Base-by-base conservation (phyloP, 2,329 filamentous ascomycete species). In the Pezicula radicicola region DNA sequence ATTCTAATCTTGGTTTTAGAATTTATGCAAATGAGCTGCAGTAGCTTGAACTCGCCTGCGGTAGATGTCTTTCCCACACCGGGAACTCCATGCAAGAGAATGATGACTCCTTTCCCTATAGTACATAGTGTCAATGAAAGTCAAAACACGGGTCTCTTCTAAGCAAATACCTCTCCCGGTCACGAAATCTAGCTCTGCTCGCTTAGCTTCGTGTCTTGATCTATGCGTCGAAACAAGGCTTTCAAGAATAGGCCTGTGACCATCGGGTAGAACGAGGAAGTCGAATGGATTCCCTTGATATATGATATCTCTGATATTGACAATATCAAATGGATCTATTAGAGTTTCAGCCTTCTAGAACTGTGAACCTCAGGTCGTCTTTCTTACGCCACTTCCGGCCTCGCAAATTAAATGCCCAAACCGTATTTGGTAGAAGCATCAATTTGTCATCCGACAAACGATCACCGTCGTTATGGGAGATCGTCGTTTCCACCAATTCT, bases 1-100 rank as follows among this genome's bases (percentile, higher is more conserved):
- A 41, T 18, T 41, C 39, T 41, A 16, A 10, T 10, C 10, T 18
- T 41, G 16, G 9, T 10, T 18, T 8, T 36, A 8, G 15, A 36
- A 12, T 41, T 41, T 16, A 41, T 8, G 16, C 8, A 41, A 10
- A 12, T 16, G 16, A 10, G 39, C 10, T 9, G 21, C 46, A 16
- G 39, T 30, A 6, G 45, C 36, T 60, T 55, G 28, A 56, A 63
- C 46, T 53, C 55, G 2, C 54, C 50, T 36, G 58, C 74, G 2
- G 75, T 77, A 44, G 74, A 64, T 2, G 75, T 77, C 67, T 76
- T 77, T 28, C 76, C 76, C 6, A 74, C 73, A 39, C 75, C 75
- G 0, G 75, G 75, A 0, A 69, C 71, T 5, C 76, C 76, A 1
- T 71, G 72, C 6, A 78, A 64, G 4, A 77, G 66, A 59, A 74